Base-by-base conservation (phyloP, 2,329 filamentous ascomycete species). In the Zasmidium cellare region DNA sequence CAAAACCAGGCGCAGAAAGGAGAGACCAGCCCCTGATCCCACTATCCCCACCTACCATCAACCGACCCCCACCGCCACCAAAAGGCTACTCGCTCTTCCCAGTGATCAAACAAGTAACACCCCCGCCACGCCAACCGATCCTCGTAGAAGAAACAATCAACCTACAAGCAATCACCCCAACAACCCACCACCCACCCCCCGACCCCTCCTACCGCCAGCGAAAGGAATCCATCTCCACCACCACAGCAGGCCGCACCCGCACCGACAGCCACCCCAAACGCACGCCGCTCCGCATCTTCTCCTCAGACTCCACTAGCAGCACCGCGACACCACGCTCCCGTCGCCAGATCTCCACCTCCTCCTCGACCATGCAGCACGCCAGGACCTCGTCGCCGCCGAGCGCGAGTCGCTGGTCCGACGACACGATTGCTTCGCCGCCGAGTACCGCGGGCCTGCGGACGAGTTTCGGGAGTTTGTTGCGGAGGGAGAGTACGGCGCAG, bases 61-160 rank as follows among this genome's bases (percentile, higher is more conserved):
- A 53, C 11, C 35, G 57, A n/a, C 41, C 53, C 5, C 31, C 54
- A 23, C 55, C 51, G 9, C 51, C 61, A 22, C 61, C 55, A 20
- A 58, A 65, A 35, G 60, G 60, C 28, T 70, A 69, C 57, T 67
- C 64, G 20, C 60, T 71, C 24, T 71, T 71, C 24, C 68, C 68
- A 14, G 56, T 58, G 1, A 61, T 67, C 20, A 62, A 65, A 23
- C 61, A 66, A 55, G 56, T 61, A 22, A 65, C 59, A 18, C 61
- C 64, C 46, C 60, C 64, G 14, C 20, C 31, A 25, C 35, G 14
- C 49, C 49, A 38, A 19, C 28, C 28, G 3, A 20, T 24, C 12
- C 31, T 19, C 9, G 18, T 38, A 38, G 12, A 19, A 19, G 25
- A 38, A 38, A 24, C 50, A 9, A 44, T 52, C 3, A 51, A 3